Conservation (phyloP, 768 basidiomycete species). For the Mycena chlorophos region DNA sequence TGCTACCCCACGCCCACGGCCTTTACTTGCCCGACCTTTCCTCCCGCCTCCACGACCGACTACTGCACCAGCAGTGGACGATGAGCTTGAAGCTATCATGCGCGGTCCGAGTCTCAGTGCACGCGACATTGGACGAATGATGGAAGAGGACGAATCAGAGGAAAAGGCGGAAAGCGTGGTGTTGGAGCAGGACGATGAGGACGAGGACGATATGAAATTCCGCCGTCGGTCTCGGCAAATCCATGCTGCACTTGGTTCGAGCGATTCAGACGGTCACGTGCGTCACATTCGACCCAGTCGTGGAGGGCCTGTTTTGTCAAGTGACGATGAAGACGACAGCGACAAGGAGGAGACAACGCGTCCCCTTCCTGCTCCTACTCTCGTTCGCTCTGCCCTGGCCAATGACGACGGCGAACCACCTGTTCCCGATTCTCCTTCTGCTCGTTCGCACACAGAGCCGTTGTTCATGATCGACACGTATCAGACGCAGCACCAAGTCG, state of each 20-base stretch:
- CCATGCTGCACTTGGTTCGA: no score
- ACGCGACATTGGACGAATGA: slow-evolving; percentile 20
- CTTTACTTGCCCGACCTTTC: neutral
- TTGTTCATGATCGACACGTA: neutral
- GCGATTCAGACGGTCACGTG: no score
- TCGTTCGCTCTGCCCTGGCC: neutral
- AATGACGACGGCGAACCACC: no score
- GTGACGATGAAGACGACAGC: slow-evolving; percentile 45
- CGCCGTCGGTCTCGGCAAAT: slow-evolving; percentile 27
- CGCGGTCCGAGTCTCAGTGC: slow-evolving; percentile 41
- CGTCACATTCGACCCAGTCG: no score
- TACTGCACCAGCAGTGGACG: neutral
- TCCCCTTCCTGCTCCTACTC: neutral
- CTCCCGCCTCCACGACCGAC: no score
- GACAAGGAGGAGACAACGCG: slow-evolving; percentile 27
- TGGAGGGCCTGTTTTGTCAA: slow-evolving; percentile 39
- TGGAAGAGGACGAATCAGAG: slow-evolving; percentile 11
- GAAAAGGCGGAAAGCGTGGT: slow-evolving; percentile 12
- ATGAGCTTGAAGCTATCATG: slow-evolving; percentile 41
- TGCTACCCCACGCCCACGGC: slow-evolving; percentile 3
- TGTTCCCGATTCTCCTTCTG: no score
- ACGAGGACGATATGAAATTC: slow-evolving; percentile 19
- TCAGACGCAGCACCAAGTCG: neutral
- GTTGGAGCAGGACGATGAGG: slow-evolving; percentile 15
- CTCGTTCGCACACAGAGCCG: neutral